Conservation (phyloP, 169 alveolate genomes). For the Cryptosporidium parvum region DNA sequence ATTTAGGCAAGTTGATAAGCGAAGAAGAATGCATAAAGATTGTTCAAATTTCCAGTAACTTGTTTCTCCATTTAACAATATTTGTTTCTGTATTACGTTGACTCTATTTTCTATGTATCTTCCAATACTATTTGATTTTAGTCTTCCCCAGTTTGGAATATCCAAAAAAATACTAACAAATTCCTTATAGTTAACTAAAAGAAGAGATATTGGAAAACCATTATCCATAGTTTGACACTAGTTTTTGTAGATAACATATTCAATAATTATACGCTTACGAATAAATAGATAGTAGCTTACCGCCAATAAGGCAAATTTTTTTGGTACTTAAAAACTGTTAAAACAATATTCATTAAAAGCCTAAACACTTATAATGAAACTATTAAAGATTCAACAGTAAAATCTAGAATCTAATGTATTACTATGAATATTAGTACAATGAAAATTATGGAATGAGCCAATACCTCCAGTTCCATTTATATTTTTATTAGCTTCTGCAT, state of each 20-base stretch:
- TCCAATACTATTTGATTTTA: not conserved
- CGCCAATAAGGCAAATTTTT: not conserved
- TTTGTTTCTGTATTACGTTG: conserved; percentile 6
- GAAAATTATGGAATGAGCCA: conserved; percentile 46
- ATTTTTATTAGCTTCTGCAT: conserved; percentile 24
- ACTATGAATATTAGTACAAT: conserved; percentile 43
- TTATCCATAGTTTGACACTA: not conserved
- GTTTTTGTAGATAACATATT: not conserved
- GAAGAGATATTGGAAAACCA: not conserved
- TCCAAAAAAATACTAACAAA: conserved; percentile 6
- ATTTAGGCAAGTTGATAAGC: conserved; percentile 27
- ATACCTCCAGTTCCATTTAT: conserved; percentile 32
- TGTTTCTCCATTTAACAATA: conserved; percentile 45
- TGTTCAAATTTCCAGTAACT: conserved; percentile 48
- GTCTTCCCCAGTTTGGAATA: conserved; percentile 21
- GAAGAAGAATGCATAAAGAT: conserved; percentile 40
- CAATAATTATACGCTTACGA: not conserved
- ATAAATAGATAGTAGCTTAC: not conserved
- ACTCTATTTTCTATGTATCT: conserved; percentile 5
- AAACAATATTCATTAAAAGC: conserved; percentile 43
- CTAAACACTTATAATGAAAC: conserved; percentile 58
- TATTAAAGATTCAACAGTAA: conserved; percentile 8
- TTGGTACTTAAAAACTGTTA: not conserved
- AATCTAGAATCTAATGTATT: conserved; percentile 46
- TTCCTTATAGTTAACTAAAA: conserved; percentile 21